These are phyloP conservation scores for Yamadazyma atmosphaerica DNA, from an alignment of 1,139 yeast genomes.

Conservation along the genomic window DNA sequence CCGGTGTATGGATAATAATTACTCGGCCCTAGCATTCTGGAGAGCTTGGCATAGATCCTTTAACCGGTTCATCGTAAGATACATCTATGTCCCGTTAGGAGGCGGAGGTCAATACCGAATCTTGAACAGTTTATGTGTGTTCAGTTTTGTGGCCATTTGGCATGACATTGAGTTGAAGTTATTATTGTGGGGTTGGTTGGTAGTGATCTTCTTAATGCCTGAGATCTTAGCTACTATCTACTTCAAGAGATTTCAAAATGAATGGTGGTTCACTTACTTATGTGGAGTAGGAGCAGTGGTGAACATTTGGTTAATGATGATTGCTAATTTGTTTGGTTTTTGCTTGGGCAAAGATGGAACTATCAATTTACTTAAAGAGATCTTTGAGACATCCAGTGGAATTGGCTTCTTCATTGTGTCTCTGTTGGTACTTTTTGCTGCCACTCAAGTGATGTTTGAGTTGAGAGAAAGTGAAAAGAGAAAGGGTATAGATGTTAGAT, in stretches of 20 bases:
- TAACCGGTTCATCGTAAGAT: conserved; percentile 85
- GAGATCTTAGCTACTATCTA: conserved; percentile 66
- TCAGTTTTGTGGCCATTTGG: conserved; percentile 97
- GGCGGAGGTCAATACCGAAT: conserved; percentile 78
- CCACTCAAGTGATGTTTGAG: conserved; percentile 93
- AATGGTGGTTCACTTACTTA: conserved; percentile 75
- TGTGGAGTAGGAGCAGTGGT: conserved; percentile 87
- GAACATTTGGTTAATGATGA: conserved; percentile 98
- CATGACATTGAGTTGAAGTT: conserved; percentile 90
- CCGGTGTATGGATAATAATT: conserved; percentile 92
- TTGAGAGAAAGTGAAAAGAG: conserved; percentile 83
- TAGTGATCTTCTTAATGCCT: conserved; percentile 86
- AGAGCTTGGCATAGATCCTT: conserved; percentile 97
- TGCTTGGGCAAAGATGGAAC: conserved; percentile 92
- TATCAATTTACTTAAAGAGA: conserved; percentile 58
- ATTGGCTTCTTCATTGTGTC: conserved; percentile 64
- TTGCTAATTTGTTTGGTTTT: conserved; percentile 92
- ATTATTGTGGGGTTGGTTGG: conserved; percentile 93
- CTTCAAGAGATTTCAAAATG: conserved; percentile 40
- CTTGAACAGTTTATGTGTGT: conserved; percentile 79
- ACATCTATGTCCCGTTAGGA: conserved; percentile 78
- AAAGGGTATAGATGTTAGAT: conserved; percentile 77
- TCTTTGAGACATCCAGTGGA: conserved; percentile 73
- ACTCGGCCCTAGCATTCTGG: conserved; percentile 93
- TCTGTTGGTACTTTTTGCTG: conserved; percentile 72